Evolutionary conservation across 257 asterid genomes (phyloP).

Genomic region (Jacaranda copaia): DNA sequence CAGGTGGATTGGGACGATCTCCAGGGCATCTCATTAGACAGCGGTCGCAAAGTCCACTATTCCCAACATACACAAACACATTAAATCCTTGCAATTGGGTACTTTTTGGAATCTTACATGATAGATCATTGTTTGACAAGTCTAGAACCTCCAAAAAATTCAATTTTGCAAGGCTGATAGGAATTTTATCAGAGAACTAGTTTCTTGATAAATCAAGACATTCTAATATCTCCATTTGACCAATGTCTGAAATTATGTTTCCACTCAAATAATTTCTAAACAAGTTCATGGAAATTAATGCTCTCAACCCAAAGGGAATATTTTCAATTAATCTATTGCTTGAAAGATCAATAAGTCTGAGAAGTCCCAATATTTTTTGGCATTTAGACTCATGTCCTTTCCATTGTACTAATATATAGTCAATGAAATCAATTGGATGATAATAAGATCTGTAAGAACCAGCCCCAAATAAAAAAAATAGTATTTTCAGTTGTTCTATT

Average conservation of each 20-base stretch:
- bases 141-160: constrained; percentile 28
- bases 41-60: constrained; percentile 34
- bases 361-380: constrained; percentile 18
- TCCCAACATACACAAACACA: constrained; percentile 29
- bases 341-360: constrained; percentile 48
- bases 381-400: constrained; percentile 28
- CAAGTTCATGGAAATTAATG: constrained; percentile 34
- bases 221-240: constrained; percentile 36
- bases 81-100: constrained; percentile 36
- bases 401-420: constrained; percentile 39
- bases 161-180: constrained; percentile 24
- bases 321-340: constrained; percentile 38
- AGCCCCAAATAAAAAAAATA: background rate
- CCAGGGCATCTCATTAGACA: constrained; percentile 40
- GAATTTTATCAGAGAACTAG: constrained; percentile 37
- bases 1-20: constrained; percentile 5
- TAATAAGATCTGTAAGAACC: background rate
- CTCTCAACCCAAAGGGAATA: constrained; percentile 28
- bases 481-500: background rate
- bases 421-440: background rate
- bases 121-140: constrained; percentile 41
- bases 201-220: constrained; percentile 40
- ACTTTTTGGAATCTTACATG: constrained; percentile 33
- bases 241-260: constrained; percentile 15
- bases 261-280: constrained; percentile 42